Conservation (phyloP, 257 asterid species). For the Lycium ferocissimum region DNA sequence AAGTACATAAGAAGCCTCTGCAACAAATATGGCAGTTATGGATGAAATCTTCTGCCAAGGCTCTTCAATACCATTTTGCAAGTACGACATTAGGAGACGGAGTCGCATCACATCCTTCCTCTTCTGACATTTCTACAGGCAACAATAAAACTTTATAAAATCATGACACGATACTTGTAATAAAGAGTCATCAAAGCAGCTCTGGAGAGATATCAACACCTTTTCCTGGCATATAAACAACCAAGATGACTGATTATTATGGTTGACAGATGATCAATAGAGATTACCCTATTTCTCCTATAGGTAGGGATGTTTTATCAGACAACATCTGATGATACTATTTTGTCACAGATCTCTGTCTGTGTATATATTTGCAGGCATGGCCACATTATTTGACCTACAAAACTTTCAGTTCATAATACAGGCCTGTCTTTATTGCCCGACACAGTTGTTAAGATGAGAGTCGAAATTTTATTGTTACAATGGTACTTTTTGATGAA, state of each 20-base stretch:
- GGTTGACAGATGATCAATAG: not conserved
- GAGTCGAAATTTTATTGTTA: not conserved
- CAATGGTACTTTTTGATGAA: not conserved
- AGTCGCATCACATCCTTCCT: slow-evolving; percentile 70
- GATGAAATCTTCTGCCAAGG: slow-evolving; percentile 88
- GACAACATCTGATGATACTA: not conserved
- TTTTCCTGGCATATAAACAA: not conserved
- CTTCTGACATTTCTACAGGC: slow-evolving; percentile 69
- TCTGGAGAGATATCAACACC: slow-evolving; percentile 22
- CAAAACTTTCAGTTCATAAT: not conserved
- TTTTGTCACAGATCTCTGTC: slow-evolving; percentile 6
- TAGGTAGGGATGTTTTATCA: slow-evolving; percentile 11
- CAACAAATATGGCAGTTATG: slow-evolving; percentile 66
- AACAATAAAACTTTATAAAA: slow-evolving; percentile 39
- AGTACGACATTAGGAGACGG: slow-evolving; percentile 67
- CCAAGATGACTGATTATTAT: slow-evolving; percentile 4
- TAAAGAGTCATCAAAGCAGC: slow-evolving; percentile 3
- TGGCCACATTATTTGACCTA: not conserved
- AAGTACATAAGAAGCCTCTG: slow-evolving; percentile 82
- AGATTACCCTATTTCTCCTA: not conserved
- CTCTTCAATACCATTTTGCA: slow-evolving; percentile 84
- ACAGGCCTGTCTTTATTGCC: slow-evolving; percentile 8
- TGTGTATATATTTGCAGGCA: not conserved
- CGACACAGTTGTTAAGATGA: not conserved
- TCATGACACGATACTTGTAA: not conserved